Evolutionary conservation across 345 rosid genomes (phyloP).

Genomic region (Populus pruinosa): DNA sequence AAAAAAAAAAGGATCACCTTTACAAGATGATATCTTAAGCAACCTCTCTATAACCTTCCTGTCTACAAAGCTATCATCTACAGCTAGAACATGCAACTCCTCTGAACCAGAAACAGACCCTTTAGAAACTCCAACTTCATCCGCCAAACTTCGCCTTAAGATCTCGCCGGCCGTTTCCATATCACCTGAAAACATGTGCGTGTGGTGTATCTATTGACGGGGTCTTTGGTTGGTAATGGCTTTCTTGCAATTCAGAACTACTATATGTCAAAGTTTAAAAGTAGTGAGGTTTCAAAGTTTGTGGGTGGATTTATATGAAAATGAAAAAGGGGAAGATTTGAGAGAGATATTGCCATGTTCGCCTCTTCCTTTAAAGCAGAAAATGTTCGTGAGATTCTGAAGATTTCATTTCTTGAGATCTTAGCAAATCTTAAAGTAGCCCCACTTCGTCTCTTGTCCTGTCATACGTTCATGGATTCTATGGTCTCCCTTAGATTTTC

Average conservation of each 20-base stretch:
- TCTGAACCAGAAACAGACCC: conserved; percentile 26
- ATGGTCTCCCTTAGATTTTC: not conserved
- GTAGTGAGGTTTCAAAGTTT: not conserved
- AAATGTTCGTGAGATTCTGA: conserved; percentile 29
- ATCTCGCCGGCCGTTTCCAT: conserved; percentile 44
- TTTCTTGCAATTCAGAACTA: not conserved
- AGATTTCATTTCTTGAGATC: conserved; percentile 45
- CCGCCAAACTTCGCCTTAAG: conserved; percentile 10
- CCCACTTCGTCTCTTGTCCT: conserved; percentile 36
- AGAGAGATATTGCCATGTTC: not conserved
- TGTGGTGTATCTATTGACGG: not conserved
- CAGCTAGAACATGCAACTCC: conserved; percentile 92
- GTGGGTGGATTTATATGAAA: not conserved
- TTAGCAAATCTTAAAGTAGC: conserved; percentile 35
- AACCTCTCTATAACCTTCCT: conserved; percentile 73
- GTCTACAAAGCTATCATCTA: conserved; percentile 81
- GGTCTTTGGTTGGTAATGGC: not conserved
- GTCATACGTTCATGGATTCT: conserved; percentile 4
- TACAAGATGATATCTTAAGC: conserved; percentile 72
- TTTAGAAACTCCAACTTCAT: conserved; percentile 9
- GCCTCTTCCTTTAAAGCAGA: not conserved
- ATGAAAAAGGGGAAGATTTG: not conserved
- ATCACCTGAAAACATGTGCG: not conserved
- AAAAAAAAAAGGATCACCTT: conserved; percentile 39
- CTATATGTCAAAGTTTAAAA: not conserved